phyloP scores from a whole-genome alignment of 352 stramenopile genomes.

The Phytophthora hybrid region DNA sequence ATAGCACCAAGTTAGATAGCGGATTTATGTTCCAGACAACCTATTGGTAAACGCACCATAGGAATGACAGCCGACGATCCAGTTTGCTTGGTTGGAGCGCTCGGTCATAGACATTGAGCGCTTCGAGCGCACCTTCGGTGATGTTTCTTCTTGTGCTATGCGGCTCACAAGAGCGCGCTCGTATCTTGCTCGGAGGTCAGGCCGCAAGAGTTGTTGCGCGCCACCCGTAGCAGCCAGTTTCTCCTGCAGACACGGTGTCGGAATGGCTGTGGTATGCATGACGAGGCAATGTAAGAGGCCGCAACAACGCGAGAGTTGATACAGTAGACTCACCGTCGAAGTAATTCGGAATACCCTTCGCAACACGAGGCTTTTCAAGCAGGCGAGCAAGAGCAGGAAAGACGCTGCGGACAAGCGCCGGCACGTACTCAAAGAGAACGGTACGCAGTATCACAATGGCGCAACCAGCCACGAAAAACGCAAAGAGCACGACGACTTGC shows the following conservation, averaged over 20 bases:
- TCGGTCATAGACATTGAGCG: conserved; percentile 54
- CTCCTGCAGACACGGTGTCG: conserved; percentile 63
- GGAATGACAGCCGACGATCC: conserved; percentile 77
- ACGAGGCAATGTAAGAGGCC: neutral
- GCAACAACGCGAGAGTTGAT: neutral
- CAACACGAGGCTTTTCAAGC: conserved; percentile 62
- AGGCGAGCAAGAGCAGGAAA: conserved; percentile 63
- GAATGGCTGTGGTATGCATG: conserved; percentile 50
- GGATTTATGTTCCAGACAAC: neutral
- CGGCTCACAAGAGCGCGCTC: conserved; percentile 52
- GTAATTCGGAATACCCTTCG: conserved; percentile 83
- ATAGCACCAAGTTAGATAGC: neutral
- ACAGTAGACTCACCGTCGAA: conserved; percentile 64
- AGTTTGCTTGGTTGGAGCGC: conserved; percentile 57
- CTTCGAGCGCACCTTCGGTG: conserved; percentile 27
- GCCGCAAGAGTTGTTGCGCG: conserved; percentile 33
- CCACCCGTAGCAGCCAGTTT: conserved; percentile 50
- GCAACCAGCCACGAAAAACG: conserved; percentile 66
- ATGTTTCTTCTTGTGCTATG: conserved; percentile 14
- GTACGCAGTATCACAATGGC: conserved; percentile 60
- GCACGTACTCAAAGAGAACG: conserved; percentile 77
- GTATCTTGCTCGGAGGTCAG: conserved; percentile 56
- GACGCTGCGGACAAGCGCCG: conserved; percentile 61
- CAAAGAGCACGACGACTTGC: conserved; percentile 82
- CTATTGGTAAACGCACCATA: conserved; percentile 55